Conservation (phyloP, 2,329 filamentous ascomycete genomes). For the Aspergillus pseudotamarii region DNA sequence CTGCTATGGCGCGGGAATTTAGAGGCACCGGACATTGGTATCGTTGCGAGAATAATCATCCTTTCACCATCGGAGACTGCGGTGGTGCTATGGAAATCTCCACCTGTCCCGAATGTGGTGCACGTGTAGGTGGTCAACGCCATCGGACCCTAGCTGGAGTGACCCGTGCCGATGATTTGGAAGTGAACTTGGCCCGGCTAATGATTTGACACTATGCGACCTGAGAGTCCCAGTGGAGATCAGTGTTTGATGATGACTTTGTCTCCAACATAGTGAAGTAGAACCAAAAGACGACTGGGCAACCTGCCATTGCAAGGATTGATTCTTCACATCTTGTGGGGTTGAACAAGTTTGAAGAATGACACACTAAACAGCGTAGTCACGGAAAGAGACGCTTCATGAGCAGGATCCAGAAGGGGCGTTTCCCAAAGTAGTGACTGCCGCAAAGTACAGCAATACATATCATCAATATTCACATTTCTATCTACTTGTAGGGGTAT, state of each 20-base stretch:
- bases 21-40: slow-evolving; percentile 55
- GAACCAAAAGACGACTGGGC: not conserved
- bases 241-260: not conserved
- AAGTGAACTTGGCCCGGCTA: slow-evolving; percentile 23
- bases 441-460: not conserved
- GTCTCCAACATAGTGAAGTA: not conserved
- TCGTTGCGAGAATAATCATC: slow-evolving; percentile 43
- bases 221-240: too few relatives aligned
- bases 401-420: not conserved
- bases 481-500: not conserved
- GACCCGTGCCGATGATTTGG: slow-evolving; percentile 59
- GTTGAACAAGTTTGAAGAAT: not conserved
- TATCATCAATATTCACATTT: not conserved
- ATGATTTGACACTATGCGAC: not conserved
- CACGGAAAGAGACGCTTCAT: not conserved
- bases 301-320: not conserved
- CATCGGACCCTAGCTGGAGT: slow-evolving; percentile 59
- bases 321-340: not conserved
- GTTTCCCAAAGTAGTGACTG: not conserved
- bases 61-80: slow-evolving; percentile 67
- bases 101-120: slow-evolving; percentile 65
- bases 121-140: slow-evolving; percentile 57
- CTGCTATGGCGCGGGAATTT: slow-evolving; percentile 57
- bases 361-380: not conserved
- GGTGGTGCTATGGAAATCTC: slow-evolving; percentile 66